Percentiles rank a stretch among this genome's conserved stretches.
These are phyloP conservation scores for Musa itinerans DNA, from an alignment of 176 grass and related monocot species.

Conservation along the genomic window DNA sequence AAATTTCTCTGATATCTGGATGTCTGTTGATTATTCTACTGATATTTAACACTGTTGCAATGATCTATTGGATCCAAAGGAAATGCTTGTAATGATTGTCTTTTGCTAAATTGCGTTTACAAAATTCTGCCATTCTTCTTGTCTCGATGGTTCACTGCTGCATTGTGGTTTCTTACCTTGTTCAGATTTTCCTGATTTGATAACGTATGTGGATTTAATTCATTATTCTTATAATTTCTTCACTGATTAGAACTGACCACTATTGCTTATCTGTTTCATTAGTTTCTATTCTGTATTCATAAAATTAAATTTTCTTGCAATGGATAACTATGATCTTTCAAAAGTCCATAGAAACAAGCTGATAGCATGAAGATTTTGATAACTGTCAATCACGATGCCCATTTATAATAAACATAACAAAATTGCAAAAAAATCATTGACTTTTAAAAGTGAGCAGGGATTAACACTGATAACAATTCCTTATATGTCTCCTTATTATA, in stretches of 20 bases:
- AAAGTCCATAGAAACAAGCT: too few relatives aligned
- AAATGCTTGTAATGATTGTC: neutral
- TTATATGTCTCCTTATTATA: neutral
- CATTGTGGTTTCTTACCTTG: neutral
- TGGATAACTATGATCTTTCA: too few relatives aligned
- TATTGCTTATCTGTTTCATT: neutral
- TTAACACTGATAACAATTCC: neutral
- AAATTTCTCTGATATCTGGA: neutral
- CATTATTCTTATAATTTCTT: neutral
- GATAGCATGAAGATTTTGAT: too few relatives aligned
- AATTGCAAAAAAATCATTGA: too few relatives aligned
- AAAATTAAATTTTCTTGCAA: too few relatives aligned
- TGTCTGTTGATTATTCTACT: neutral
- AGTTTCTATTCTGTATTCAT: too few relatives aligned
- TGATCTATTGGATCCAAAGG: neutral
- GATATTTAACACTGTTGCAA: neutral
- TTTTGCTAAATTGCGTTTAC: neutral
- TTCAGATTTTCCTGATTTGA: neutral
- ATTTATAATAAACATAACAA: too few relatives aligned
- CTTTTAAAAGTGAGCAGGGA: neutral
- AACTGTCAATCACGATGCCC: too few relatives aligned
- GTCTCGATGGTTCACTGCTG: neutral
- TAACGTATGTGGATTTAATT: neutral
- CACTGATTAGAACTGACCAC: neutral
- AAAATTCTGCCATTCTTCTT: neutral